Evolutionary conservation across 2,329 filamentous ascomycete genomes (phyloP), one percentile per base, ranked within the genome.

Genomic region (Fusarium sp.): DNA sequence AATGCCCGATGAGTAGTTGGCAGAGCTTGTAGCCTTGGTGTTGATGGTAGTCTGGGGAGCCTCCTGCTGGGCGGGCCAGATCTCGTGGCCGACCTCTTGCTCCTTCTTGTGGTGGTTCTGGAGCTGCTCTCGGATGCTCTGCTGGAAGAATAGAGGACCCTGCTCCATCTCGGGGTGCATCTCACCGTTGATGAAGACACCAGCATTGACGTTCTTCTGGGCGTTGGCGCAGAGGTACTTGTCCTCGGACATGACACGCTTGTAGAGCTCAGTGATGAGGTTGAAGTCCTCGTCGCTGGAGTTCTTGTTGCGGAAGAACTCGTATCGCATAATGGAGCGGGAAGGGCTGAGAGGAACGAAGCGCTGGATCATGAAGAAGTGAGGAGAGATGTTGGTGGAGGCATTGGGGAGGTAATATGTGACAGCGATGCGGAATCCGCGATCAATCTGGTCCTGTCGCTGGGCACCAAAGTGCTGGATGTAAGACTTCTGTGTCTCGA

Each of bases 301-400:
- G 77, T 87, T 81, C 77, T 88, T 89, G 84, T 91, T 88, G 66
- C 88, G 84, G 83, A 86, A 91, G 55, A 91, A 86, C 76, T 92
- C 88, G 79, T 91, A 91, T 63, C 84, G 83, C 86, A 92, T 91
- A 42, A 82, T 81, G 4, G 86, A 87, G 45, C 80, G 84, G 39
- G 80, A 83, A 1, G 89, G 82, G 4, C 83, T 82, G 52, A 81
- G 84, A 18, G 90, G 90, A 18, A 91, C 83, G 79, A 91, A 90
- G 64, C 88, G 84, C 77, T 91, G 88, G 60, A 91, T 86, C 82
- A 90, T 89, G 80, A 91, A 87, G 79, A 91, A 91, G 79, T 91
- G 83, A n/a, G 87, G 85, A 19, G 84, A 83, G 46, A 86, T 80
- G 70, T 85, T 86, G 75, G 84, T 84, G 9, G 85, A 87, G 27